phyloP scores from a whole-genome alignment of 2,329 filamentous ascomycete genomes.

The Cercospora nicotianae region DNA sequence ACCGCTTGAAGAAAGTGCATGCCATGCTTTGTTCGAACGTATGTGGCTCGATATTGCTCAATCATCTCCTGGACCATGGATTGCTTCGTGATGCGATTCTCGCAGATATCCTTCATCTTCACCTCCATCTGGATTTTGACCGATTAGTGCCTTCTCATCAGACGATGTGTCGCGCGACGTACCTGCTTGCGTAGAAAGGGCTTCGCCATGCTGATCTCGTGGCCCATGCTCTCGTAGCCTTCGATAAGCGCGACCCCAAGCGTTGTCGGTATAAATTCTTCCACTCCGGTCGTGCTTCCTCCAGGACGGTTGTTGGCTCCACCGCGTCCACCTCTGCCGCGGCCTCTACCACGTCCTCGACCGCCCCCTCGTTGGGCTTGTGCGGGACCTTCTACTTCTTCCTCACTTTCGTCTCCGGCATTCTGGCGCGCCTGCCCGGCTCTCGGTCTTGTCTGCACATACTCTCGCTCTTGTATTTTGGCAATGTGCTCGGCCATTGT shows the following conservation, averaged over 20 bases:
- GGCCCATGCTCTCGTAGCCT: conserved; percentile 91
- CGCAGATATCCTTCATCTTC: conserved; percentile 95
- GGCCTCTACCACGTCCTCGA: conserved; percentile 40
- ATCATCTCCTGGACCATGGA: conserved; percentile 80
- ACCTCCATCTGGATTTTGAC: conserved; percentile 69
- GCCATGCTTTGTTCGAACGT: conserved; percentile 75
- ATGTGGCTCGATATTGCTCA: conserved; percentile 82
- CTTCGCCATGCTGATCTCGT: conserved; percentile 90
- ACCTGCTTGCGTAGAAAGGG: conserved; percentile 90
- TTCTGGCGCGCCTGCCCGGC: conserved; percentile 35
- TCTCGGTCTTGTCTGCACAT: conserved; percentile 68
- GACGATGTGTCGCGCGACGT: conserved; percentile 21
- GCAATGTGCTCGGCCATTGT: conserved; percentile 99
- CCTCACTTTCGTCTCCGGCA: conserved; percentile 31
- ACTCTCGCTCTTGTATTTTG: conserved; percentile 88
- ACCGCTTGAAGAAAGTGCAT: conserved; percentile 62
- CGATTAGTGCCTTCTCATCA: neutral
- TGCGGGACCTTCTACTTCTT: conserved; percentile 41
- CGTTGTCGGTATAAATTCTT: conserved; percentile 90
- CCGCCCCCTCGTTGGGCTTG: conserved; percentile 42
- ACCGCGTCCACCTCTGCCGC: conserved; percentile 52
- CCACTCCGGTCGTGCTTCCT: conserved; percentile 54
- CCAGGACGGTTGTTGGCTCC: conserved; percentile 51
- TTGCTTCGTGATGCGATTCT: conserved; percentile 72
- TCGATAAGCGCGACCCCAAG: conserved; percentile 89